A percentile compares a stretch with the other conserved stretches of the same genome.
phyloP scores from a whole-genome alignment of 2,329 filamentous ascomycete genomes.

The Colletotrichum lindemuthianum region DNA sequence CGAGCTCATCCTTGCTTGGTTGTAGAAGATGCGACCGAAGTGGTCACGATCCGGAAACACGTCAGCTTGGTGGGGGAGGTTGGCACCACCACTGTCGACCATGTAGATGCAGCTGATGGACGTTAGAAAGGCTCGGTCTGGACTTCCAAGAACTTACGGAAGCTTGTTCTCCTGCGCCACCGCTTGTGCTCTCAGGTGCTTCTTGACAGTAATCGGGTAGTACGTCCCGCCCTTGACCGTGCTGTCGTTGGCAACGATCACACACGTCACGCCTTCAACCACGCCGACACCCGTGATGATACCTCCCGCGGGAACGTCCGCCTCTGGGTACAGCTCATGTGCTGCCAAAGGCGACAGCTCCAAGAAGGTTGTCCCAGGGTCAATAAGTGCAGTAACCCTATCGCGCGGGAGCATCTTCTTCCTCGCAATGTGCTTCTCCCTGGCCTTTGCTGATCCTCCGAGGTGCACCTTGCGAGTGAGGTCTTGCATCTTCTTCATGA shows the following conservation, averaged over 20 bases:
- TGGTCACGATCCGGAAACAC: constrained; percentile 96
- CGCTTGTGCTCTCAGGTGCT: constrained; percentile 91
- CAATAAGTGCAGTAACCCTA: constrained; percentile 85
- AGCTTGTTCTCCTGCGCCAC: constrained; percentile 88
- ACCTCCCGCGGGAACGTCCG: constrained; percentile 87
- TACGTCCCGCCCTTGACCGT: constrained; percentile 98
- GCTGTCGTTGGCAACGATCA: constrained; percentile 95
- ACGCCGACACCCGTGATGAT: constrained; percentile 94
- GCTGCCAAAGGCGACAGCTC: constrained; percentile 95
- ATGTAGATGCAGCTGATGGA: constrained; percentile 82
- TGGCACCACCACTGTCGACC: constrained; percentile 94
- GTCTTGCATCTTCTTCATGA: constrained; percentile 73
- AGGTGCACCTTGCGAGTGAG: constrained; percentile 77
- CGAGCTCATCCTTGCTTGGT: constrained; percentile 93
- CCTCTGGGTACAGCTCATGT: constrained; percentile 84
- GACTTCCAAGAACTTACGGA: constrained; percentile 58
- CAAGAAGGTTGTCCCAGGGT: constrained; percentile 89
- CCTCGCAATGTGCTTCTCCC: constrained; percentile 85
- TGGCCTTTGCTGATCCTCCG: constrained; percentile 83
- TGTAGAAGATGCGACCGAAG: constrained; percentile 98
- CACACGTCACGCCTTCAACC: constrained; percentile 89
- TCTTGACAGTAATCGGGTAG: constrained; percentile 97
- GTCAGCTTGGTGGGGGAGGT: constrained; percentile 93
- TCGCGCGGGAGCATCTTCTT: constrained; percentile 96
- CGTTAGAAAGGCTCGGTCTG: neutral